A percentile compares a stretch with the other conserved stretches of the same genome.
These are phyloP conservation scores for Cladobotryum protrusum DNA, from an alignment of 2,329 filamentous ascomycete species.

Conservation along the genomic window DNA sequence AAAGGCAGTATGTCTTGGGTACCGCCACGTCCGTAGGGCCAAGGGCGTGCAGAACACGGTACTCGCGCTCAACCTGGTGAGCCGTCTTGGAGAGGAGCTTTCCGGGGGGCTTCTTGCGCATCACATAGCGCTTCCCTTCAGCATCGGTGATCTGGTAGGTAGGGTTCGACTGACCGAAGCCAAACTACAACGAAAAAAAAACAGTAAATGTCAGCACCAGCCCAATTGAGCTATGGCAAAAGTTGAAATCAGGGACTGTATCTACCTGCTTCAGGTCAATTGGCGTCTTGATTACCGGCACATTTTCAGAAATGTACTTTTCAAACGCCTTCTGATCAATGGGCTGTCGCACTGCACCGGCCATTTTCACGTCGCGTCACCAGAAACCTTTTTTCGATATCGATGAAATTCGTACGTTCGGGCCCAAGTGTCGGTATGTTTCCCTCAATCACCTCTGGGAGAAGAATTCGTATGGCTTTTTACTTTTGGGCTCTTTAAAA, in stretches of 20 bases:
- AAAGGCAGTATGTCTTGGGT: constrained; percentile 75
- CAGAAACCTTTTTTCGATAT: not conserved
- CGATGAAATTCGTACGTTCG: too few relatives aligned
- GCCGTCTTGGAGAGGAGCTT: constrained; percentile 87
- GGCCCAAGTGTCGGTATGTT: too few relatives aligned
- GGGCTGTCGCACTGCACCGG: constrained; percentile 80
- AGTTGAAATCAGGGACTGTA: constrained; percentile 12
- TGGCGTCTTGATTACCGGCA: constrained; percentile 78
- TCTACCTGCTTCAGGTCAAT: constrained; percentile 81
- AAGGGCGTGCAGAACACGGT: constrained; percentile 81
- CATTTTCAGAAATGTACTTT: constrained; percentile 67
- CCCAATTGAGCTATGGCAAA: not conserved
- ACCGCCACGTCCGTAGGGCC: constrained; percentile 75
- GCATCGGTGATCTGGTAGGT: constrained; percentile 84
- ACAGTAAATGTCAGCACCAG: constrained; percentile 7
- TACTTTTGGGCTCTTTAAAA: too few relatives aligned
- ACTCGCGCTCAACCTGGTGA: constrained; percentile 94
- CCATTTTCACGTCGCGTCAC: constrained; percentile 49
- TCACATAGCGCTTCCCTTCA: constrained; percentile 67
- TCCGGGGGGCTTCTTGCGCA: constrained; percentile 98
- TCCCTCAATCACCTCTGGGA: too few relatives aligned
- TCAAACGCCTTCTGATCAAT: constrained; percentile 78
- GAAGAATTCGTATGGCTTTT: too few relatives aligned
- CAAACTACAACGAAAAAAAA: constrained; percentile 56
- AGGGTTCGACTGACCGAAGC: constrained; percentile 94